These are phyloP conservation scores for Colletotrichum godetiae DNA, from an alignment of 2,329 filamentous ascomycete species.

Conservation along the genomic window DNA sequence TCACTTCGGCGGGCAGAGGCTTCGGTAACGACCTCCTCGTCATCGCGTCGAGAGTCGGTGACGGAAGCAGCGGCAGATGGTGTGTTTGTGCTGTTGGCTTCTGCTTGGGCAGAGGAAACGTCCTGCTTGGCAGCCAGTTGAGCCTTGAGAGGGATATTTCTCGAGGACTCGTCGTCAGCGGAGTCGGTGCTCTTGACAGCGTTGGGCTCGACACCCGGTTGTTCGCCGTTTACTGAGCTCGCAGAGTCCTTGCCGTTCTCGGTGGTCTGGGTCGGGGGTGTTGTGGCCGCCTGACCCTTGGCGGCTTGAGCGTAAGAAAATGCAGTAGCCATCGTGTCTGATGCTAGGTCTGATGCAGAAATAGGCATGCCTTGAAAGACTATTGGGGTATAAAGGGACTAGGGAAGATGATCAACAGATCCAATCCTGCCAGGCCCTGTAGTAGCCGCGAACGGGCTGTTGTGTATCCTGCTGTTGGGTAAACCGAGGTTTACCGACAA, in stretches of 20 bases:
- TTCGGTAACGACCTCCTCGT: slow-evolving; percentile 52
- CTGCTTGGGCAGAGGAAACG: slow-evolving; percentile 11
- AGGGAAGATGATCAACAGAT: slow-evolving; percentile 30
- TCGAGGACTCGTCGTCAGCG: slow-evolving; percentile 24
- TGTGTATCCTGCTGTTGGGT: slow-evolving; percentile 15
- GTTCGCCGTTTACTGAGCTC: slow-evolving; percentile 35
- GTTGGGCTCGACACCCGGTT: slow-evolving; percentile 21
- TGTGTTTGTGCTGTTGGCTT: slow-evolving; percentile 40
- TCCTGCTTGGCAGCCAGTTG: slow-evolving; percentile 41
- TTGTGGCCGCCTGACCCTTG: slow-evolving; percentile 74
- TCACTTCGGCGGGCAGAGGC: slow-evolving; percentile 55
- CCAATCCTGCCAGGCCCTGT: slow-evolving; percentile 32
- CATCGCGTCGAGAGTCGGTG: slow-evolving; percentile 51
- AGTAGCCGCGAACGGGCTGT: slow-evolving; percentile 24
- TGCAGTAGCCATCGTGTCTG: slow-evolving; percentile 61
- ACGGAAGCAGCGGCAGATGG: slow-evolving; percentile 49
- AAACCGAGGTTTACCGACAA: slow-evolving; percentile 29
- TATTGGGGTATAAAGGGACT: slow-evolving; percentile 20
- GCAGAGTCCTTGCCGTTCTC: slow-evolving; percentile 42
- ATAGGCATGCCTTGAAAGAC: slow-evolving; percentile 33
- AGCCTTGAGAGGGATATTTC: slow-evolving; percentile 28
- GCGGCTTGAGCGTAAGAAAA: slow-evolving; percentile 98
- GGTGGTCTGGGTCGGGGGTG: slow-evolving; percentile 43
- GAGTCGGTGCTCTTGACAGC: slow-evolving; percentile 17
- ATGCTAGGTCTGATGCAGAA: slow-evolving; percentile 20